phyloP scores from a whole-genome alignment of 192 early-diverging fungal species.

The Coemansia aciculifera region DNA sequence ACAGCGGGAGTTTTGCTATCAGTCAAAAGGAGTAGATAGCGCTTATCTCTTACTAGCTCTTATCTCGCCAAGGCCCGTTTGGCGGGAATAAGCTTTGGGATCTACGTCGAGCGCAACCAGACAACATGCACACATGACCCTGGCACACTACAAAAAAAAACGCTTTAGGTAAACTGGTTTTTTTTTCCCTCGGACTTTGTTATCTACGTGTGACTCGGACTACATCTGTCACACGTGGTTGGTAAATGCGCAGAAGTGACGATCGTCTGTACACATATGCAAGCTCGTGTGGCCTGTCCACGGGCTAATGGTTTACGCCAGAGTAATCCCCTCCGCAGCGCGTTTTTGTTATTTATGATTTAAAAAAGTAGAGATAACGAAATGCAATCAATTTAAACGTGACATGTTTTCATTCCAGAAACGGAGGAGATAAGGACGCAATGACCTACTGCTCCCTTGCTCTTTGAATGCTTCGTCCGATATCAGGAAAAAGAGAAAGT shows the following conservation, averaged over 20 bases:
- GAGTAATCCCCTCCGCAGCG: neutral
- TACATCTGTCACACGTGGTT: neutral
- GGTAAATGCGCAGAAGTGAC: constrained; percentile 3
- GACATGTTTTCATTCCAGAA: neutral
- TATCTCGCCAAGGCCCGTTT: neutral
- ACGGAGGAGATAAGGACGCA: neutral
- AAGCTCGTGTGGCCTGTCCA: constrained; percentile 5
- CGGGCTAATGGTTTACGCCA: neutral
- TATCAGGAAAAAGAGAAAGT: neutral
- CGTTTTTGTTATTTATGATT: neutral
- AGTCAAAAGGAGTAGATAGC: neutral
- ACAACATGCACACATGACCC: constrained; percentile 1
- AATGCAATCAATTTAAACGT: neutral
- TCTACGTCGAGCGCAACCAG: neutral
- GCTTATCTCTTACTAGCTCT: neutral
- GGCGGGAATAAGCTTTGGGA: neutral
- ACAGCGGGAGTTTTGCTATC: neutral
- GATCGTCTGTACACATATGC: neutral
- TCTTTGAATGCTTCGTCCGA: neutral
- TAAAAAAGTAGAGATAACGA: neutral
- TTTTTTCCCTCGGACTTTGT: neutral
- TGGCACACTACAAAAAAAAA: neutral
- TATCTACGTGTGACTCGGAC: constrained; percentile 6
- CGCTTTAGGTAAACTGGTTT: neutral
- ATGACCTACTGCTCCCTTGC: neutral